Base-by-base conservation (phyloP, 257 asterid species). In the Solanum sparsipilum region DNA sequence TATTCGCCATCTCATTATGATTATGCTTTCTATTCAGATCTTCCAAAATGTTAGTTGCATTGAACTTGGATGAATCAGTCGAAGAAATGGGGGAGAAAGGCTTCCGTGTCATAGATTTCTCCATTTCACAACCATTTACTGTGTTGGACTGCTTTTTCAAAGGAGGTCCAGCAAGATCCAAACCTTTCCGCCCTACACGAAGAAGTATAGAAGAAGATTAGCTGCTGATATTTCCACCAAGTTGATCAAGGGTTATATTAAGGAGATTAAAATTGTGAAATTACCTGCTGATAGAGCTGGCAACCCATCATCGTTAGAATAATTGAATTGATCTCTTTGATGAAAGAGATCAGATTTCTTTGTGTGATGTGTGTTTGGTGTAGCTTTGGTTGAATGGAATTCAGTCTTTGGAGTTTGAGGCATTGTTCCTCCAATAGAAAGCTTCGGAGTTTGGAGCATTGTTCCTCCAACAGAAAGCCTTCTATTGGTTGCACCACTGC, bases 1-100 rank as follows among this genome's bases (percentile, higher is more conserved):
- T 94, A 81, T 93, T 98, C 68, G 91, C 25, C 91, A 90, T 87
- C 29, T 93, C 96, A 52, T 86, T 89, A 12, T 95, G 96, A 44
- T 86, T 89, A 18, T 94, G 96, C 74, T 96, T 96, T 81, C 88
- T 90, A 92, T 92, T 92, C 67, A 89, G 84, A 82, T 96, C 99
- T 52, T 94, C 96, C 86, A 94, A 60, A 36, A 94, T 90, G 86
- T 95, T 93, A 63, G 93, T 81, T 38, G 89, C 94, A 34, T 91
- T 93, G 38, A 98, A 89, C 86, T 87, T 93, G n/a, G 98, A 93
- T 18, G 98, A 93, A 52, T 95, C 98, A 9, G 94, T 92, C 67
- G 98, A 93, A 87, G 96, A 92, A 88, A 97, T 91, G 79, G 98
- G 99, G 65, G 99, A 97, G 91, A 97, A 97, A 20, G 99, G 99